Base-by-base conservation (phyloP, 2,329 filamentous ascomycete species). In the Alternaria metachromatica region DNA sequence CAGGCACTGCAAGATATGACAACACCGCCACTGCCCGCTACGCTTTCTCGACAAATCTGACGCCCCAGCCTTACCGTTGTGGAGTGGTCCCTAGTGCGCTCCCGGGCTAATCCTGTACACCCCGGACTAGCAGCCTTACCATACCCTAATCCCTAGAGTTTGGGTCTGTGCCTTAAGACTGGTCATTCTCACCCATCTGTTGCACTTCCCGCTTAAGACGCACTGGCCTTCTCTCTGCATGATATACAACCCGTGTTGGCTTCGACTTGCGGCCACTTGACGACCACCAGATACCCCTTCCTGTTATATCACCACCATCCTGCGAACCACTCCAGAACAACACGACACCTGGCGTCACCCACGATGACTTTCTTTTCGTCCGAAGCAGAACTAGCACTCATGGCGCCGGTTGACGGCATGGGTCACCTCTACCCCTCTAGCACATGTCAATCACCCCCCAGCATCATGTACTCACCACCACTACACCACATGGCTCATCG, bases 11-110 rank as follows among this genome's bases (percentile, higher is more conserved):
- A 68, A 79, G 70, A 79, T 74, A 76, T 71, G 44, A 61, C 66
- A 69, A 76, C 76, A 76, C 75, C 76, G 76, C 76, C 76, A 78
- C 77, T 68, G 67, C 66, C 71, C 74, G 74, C 77, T 75, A 78
- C 76, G 66, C 68, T 64, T 68, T 65, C 70, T 65, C 66, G 67
- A 75, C 72, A 59, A 60, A 58, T 67, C 66, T 62, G 67, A 70
- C 62, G 56, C 68, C 70, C 76, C 76, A 78, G 77, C 76, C 77
- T 80, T 79, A 77, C 72, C 56, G 74, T 64, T 72, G 69, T 72
- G 73, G 74, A 72, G 69, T 72, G 61, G 59, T 67, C 66, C 73
- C 69, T 71, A 73, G 70, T 67, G 72, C 70, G 61, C 66, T 69
- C 65, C 66, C 66, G 67, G 64, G 71, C 76, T 76, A 78, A 73